phyloP scores from a whole-genome alignment of 257 asterid genomes.

The Ilex asprella region DNA sequence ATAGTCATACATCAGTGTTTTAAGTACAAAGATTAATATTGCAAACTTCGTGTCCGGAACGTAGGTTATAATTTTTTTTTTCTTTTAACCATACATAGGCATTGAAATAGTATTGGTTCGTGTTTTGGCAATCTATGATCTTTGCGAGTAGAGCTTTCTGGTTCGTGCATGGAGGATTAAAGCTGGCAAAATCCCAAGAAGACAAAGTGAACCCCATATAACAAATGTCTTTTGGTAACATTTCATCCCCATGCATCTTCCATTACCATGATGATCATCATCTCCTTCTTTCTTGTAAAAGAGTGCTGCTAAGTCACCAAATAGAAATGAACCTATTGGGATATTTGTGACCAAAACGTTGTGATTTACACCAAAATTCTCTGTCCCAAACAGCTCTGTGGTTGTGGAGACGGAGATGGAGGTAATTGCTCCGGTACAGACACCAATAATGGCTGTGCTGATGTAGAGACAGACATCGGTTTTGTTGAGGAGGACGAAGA shows the following conservation, averaged over 20 bases:
- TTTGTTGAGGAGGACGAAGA: conserved; percentile 39
- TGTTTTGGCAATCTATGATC: background rate
- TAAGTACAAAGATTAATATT: too few species aligned
- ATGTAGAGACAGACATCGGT: conserved; percentile 28
- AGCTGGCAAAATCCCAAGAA: conserved; percentile 45
- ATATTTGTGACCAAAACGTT: conserved; percentile 60
- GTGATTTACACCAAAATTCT: conserved; percentile 60
- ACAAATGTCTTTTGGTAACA: conserved; percentile 51
- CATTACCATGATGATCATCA: conserved; percentile 7
- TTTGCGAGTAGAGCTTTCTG: conserved; percentile 21
- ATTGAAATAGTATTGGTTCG: too few species aligned
- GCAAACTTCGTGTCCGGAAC: too few species aligned
- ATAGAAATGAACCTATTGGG: conserved; percentile 61
- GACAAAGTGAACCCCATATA: conserved; percentile 57
- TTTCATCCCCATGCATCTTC: conserved; percentile 39
- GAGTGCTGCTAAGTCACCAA: conserved; percentile 60
- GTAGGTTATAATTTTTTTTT: too few species aligned
- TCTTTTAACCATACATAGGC: too few species aligned
- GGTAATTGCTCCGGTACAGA: conserved; percentile 65
- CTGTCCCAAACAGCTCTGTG: conserved; percentile 56
- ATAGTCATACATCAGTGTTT: too few species aligned
- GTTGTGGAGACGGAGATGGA: conserved; percentile 64
- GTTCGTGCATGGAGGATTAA: conserved; percentile 43
- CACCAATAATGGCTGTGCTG: conserved; percentile 60
- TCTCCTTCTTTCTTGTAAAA: conserved; percentile 30